Percentiles rank a stretch among this genome's conserved stretches.
Evolutionary conservation across 495 filamentous ascomycete species (phyloP).

Genomic region (Xylaria bambusicola): DNA sequence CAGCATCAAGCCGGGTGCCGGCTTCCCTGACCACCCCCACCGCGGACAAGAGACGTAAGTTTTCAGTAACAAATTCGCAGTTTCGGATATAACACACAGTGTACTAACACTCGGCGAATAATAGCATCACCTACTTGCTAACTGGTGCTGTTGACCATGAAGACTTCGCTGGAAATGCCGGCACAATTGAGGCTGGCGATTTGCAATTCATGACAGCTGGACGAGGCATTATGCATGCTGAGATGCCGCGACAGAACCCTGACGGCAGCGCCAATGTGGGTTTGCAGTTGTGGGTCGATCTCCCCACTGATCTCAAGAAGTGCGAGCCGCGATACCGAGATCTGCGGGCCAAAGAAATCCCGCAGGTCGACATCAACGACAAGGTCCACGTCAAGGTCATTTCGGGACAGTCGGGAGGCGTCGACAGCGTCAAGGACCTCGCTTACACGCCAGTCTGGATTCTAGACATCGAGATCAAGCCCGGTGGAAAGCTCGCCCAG

Average conservation of each 20-base stretch:
- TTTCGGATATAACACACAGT: background rate
- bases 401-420: conserved; percentile 75
- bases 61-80: background rate
- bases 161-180: conserved; percentile 88
- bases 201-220: conserved; percentile 98
- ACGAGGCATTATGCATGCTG: conserved; percentile 89
- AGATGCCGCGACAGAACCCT: conserved; percentile 83
- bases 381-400: conserved; percentile 87
- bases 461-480: conserved; percentile 79
- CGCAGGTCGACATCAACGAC: conserved; percentile 64
- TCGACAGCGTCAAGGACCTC: conserved; percentile 83
- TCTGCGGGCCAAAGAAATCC: conserved; percentile 74
- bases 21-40: conserved; percentile 76
- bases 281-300: conserved; percentile 93
- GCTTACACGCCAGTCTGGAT: conserved; percentile 97
- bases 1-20: conserved; percentile 73
- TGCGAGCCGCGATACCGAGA: conserved; percentile 94
- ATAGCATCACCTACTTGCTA: conserved; percentile 81
- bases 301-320: conserved; percentile 76
- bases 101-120: background rate
- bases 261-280: conserved; percentile 82
- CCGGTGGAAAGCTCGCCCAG: conserved; percentile 75
- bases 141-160: conserved; percentile 88
- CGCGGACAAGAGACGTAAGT: conserved; percentile 31
- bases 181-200: conserved; percentile 82